These are phyloP conservation scores for Colletotrichum coccodes DNA, from an alignment of 2,329 filamentous ascomycete species.

Conservation along the genomic window DNA sequence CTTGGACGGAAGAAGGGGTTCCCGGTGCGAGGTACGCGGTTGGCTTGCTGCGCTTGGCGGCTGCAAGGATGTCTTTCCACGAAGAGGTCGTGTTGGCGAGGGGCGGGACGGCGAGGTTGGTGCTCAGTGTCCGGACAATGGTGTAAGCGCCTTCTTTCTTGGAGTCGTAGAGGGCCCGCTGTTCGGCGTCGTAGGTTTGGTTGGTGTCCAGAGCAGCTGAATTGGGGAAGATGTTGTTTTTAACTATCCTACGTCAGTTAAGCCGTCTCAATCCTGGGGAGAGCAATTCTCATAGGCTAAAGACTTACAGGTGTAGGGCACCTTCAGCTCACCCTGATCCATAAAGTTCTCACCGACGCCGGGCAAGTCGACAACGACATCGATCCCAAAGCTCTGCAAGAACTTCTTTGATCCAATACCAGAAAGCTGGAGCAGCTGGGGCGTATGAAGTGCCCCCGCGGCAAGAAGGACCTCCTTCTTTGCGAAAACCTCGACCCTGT, in stretches of 20 bases:
- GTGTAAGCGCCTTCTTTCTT: constrained; percentile 43
- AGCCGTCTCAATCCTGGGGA: background rate
- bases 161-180: constrained; percentile 43
- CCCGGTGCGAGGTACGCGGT: constrained; percentile 40
- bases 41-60: constrained; percentile 42
- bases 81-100: constrained; percentile 45
- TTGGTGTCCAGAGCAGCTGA: constrained; percentile 42
- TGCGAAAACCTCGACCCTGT: constrained; percentile 14
- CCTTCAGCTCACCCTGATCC: constrained; percentile 47
- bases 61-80: constrained; percentile 38
- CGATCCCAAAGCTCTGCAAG: constrained; percentile 50
- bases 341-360: constrained; percentile 60
- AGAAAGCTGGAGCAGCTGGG: constrained; percentile 58
- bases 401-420: constrained; percentile 54
- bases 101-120: constrained; percentile 44
- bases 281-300: too few relatives aligned
- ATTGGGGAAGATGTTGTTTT: constrained; percentile 41
- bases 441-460: constrained; percentile 52
- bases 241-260: constrained; percentile 18
- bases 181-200: constrained; percentile 45
- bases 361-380: constrained; percentile 53
- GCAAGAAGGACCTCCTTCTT: constrained; percentile 52
- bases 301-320: constrained; percentile 36
- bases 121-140: constrained; percentile 40
- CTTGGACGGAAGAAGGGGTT: constrained; percentile 45